Percentiles rank a stretch among this genome's conserved stretches.
Evolutionary conservation across 768 basidiomycete genomes (phyloP).

Genomic region (Boletales sp.): DNA sequence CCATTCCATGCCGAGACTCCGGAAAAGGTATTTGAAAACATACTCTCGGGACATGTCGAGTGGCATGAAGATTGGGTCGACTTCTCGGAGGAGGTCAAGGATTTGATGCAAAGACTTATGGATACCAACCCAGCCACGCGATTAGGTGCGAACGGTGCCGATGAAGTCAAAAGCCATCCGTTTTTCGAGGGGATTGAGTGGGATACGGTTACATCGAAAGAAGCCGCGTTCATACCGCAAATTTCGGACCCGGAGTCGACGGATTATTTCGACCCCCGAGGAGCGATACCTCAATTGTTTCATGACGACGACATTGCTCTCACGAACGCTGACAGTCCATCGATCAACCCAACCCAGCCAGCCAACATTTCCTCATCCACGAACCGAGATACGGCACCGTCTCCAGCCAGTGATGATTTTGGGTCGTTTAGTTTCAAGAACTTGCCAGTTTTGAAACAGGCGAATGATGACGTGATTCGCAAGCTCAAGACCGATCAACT

Average conservation of each 20-base stretch:
- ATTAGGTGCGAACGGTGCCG: conserved; percentile 82
- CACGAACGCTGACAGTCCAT: conserved; percentile 47
- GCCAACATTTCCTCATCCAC: conserved; percentile 28
- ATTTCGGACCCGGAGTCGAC: conserved; percentile 96
- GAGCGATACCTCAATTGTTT: conserved; percentile 87
- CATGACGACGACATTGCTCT: conserved; percentile 79
- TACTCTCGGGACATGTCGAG: conserved; percentile 87
- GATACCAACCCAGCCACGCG: conserved; percentile 74
- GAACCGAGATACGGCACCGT: conserved; percentile 39
- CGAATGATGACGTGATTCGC: conserved; percentile 96
- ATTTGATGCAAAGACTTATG: conserved; percentile 88
- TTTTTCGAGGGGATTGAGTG: conserved; percentile 92
- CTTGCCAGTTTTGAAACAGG: conserved; percentile 90
- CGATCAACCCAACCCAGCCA: conserved; percentile 22
- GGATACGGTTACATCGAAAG: conserved; percentile 83
- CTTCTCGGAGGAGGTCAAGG: conserved; percentile 77
- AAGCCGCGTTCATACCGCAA: conserved; percentile 95
- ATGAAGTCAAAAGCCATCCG: conserved; percentile 89
- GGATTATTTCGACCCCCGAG: conserved; percentile 98
- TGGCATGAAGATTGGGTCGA: conserved; percentile 97
- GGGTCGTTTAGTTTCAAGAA: conserved; percentile 99
- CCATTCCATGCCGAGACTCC: conserved; percentile 98
- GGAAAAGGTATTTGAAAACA: conserved; percentile 97
- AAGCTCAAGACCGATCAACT: conserved; percentile 93
- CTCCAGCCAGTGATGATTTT: conserved; percentile 83